Evolutionary conservation across 345 rosid species (phyloP).

Genomic region (Bruguiera gymnorhiza): DNA sequence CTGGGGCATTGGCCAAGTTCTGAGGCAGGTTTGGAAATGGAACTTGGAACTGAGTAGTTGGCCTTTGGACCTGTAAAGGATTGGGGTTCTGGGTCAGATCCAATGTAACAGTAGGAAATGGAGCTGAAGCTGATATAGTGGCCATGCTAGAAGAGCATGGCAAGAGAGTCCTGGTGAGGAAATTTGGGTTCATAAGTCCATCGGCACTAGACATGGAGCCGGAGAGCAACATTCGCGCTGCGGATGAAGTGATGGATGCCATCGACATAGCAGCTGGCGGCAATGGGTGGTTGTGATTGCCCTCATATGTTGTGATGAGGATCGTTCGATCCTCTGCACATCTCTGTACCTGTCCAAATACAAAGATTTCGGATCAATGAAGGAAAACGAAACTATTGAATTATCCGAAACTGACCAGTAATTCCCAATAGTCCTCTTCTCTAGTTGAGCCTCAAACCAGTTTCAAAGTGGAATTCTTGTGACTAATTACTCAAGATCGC

Average conservation of each 20-base stretch:
- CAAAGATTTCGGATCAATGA: background rate
- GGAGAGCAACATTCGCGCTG: conserved; percentile 74
- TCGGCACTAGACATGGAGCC: conserved; percentile 84
- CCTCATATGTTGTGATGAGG: conserved; percentile 88
- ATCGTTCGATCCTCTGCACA: conserved; percentile 88
- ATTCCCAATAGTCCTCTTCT: too few species aligned
- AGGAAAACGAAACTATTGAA: background rate
- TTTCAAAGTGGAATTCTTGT: too few species aligned
- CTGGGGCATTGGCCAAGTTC: conserved; percentile 15
- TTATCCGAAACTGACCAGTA: too few species aligned
- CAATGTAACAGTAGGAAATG: conserved; percentile 89
- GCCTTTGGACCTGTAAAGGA: conserved; percentile 38
- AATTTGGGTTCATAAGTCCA: conserved; percentile 61
- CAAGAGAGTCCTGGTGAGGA: conserved; percentile 66
- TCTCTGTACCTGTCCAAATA: conserved; percentile 62
- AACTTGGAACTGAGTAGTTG: conserved; percentile 38
- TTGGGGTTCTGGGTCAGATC: conserved; percentile 65
- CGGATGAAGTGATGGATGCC: conserved; percentile 91
- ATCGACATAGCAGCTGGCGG: conserved; percentile 91
- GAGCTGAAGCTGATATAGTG: conserved; percentile 92
- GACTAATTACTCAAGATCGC: too few species aligned
- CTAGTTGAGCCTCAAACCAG: too few species aligned
- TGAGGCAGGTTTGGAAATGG: conserved; percentile 42
- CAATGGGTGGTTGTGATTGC: conserved; percentile 90
- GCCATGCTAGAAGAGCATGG: conserved; percentile 97